These are phyloP conservation scores for Brettanomyces nanus DNA, from an alignment of 805 yeast species.

Conservation along the genomic window DNA sequence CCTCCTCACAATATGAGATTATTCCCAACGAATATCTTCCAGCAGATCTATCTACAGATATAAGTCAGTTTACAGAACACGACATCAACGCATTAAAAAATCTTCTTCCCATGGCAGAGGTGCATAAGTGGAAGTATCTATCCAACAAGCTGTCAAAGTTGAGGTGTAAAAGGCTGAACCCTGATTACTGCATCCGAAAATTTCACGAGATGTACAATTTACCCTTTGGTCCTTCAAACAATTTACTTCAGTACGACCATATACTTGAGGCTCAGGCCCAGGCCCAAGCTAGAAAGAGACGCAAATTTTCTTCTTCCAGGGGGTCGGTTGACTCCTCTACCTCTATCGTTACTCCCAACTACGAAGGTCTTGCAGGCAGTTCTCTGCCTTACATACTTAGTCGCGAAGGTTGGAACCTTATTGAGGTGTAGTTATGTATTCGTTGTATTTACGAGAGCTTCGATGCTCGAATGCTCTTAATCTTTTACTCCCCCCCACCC, in stretches of 20 bases:
- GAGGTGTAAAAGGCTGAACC: conserved; percentile 23
- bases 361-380: conserved; percentile 27
- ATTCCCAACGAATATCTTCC: conserved; percentile 15
- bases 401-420: conserved; percentile 24
- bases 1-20: conserved; percentile 12
- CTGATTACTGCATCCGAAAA: conserved; percentile 24
- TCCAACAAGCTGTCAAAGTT: conserved; percentile 24
- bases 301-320: not conserved
- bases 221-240: conserved; percentile 23
- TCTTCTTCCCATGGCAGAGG: conserved; percentile 24
- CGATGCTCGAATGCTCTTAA: too few species aligned
- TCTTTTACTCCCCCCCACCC: too few species aligned
- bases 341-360: conserved; percentile 11
- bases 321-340: too few species aligned
- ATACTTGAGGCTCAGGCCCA: conserved; percentile 1
- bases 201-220: conserved; percentile 26
- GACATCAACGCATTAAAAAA: conserved; percentile 21
- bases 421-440: not conserved
- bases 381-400: conserved; percentile 25
- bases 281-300: not conserved
- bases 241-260: conserved; percentile 8
- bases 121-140: conserved; percentile 27
- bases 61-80: conserved; percentile 22
- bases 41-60: conserved; percentile 18
- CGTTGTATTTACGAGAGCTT: not conserved